phyloP scores from a whole-genome alignment of 192 early-diverging fungal species.

The Mortierella antarctica region DNA sequence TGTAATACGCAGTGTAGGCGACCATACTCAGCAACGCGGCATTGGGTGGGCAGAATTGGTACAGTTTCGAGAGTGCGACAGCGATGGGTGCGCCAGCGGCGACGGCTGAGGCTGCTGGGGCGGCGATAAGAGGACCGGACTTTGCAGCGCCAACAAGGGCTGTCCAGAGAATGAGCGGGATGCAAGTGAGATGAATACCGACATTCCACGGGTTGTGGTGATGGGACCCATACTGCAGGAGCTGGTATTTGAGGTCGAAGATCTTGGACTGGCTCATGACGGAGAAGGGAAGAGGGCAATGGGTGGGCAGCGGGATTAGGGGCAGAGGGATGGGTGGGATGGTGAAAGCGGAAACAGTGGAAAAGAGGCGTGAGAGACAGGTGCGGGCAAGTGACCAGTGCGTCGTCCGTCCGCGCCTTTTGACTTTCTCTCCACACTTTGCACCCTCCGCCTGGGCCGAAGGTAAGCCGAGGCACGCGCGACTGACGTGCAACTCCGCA shows the following conservation, averaged over 20 bases:
- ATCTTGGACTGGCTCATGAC: constrained; percentile 54
- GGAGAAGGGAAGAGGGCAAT: background rate
- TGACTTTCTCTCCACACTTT: too few species aligned
- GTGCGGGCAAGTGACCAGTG: too few species aligned
- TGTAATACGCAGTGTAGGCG: constrained; percentile 81
- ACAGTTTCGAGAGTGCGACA: constrained; percentile 50
- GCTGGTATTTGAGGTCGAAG: constrained; percentile 85
- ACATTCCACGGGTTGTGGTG: constrained; percentile 84
- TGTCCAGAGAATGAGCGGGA: constrained; percentile 92
- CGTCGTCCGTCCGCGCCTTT: too few species aligned
- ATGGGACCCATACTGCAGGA: constrained; percentile 84
- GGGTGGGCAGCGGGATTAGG: background rate
- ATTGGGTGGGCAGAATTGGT: constrained; percentile 56
- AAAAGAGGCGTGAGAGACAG: too few species aligned
- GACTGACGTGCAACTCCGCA: too few species aligned
- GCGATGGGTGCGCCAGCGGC: constrained; percentile 43
- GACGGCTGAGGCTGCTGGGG: constrained; percentile 46
- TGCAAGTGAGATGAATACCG: constrained; percentile 87
- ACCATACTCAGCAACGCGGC: constrained; percentile 65
- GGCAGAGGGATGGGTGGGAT: background rate
- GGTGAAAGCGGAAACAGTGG: background rate
- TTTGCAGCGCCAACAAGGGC: constrained; percentile 69
- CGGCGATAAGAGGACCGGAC: constrained; percentile 56
- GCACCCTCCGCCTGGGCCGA: too few species aligned
- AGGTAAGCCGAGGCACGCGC: too few species aligned